These are phyloP conservation scores for Aquilaria agallochum DNA, from an alignment of 441 rosid genomes.

Conservation along the genomic window DNA sequence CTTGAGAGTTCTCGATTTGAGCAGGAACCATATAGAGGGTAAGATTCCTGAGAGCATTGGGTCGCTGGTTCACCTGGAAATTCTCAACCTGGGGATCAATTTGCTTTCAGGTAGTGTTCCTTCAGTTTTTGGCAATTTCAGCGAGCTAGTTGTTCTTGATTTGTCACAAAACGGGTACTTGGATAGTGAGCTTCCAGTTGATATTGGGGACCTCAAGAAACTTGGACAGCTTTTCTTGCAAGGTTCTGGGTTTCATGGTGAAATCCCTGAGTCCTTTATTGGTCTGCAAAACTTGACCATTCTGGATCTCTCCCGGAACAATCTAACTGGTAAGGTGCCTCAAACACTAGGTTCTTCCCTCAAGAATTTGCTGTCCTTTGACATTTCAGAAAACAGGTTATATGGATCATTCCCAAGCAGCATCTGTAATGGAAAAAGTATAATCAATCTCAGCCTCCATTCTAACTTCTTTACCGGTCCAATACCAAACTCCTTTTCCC, in stretches of 20 bases:
- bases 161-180: slow-evolving; percentile 52
- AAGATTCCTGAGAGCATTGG: slow-evolving; percentile 57
- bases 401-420: slow-evolving; percentile 53
- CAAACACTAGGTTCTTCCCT: slow-evolving; percentile 36
- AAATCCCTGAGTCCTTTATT: slow-evolving; percentile 46
- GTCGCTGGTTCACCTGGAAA: slow-evolving; percentile 38
- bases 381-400: slow-evolving; percentile 59
- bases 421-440: slow-evolving; percentile 47
- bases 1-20: slow-evolving; percentile 64
- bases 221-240: slow-evolving; percentile 56
- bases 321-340: slow-evolving; percentile 51
- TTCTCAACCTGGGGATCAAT: slow-evolving; percentile 64
- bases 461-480: slow-evolving; percentile 51
- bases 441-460: slow-evolving; percentile 51
- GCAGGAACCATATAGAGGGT: slow-evolving; percentile 67
- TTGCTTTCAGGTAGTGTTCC: slow-evolving; percentile 54
- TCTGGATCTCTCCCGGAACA: slow-evolving; percentile 57
- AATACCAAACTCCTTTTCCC: slow-evolving; percentile 37
- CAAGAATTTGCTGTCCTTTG: slow-evolving; percentile 50
- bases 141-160: slow-evolving; percentile 60
- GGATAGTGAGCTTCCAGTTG: slow-evolving; percentile 46
- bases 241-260: slow-evolving; percentile 58
- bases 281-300: slow-evolving; percentile 40
- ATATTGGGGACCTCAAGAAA: slow-evolving; percentile 49
- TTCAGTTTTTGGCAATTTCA: slow-evolving; percentile 43